Evolutionary conservation across 768 basidiomycete genomes (phyloP).

Genomic region (Artomyces pyxidatus): DNA sequence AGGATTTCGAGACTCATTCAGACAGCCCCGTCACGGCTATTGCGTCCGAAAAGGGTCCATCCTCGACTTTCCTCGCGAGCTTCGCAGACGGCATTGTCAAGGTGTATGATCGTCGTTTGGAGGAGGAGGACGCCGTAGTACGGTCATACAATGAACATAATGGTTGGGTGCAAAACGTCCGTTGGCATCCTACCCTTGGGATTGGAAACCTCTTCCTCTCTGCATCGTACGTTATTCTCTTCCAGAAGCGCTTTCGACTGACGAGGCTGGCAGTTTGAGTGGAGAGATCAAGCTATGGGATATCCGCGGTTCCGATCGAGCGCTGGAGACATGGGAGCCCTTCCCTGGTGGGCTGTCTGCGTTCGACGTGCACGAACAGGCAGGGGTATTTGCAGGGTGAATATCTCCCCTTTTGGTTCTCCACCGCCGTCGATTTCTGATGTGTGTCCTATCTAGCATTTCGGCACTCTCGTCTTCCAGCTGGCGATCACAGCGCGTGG

Average conservation of each 20-base stretch:
- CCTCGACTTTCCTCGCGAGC: slow-evolving; percentile 78
- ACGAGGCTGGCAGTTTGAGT: slow-evolving; percentile 49
- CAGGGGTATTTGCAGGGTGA: slow-evolving; percentile 81
- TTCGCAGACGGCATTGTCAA: slow-evolving; percentile 90
- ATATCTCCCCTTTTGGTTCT: slow-evolving; percentile 21
- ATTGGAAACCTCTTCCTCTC: slow-evolving; percentile 67
- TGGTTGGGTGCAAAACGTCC: slow-evolving; percentile 87
- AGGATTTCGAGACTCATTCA: slow-evolving; percentile 88
- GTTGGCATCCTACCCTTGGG: slow-evolving; percentile 75
- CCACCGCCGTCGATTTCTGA: background rate
- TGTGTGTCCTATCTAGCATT: slow-evolving; percentile 8
- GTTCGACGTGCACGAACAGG: slow-evolving; percentile 80
- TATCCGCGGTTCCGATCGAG: slow-evolving; percentile 52
- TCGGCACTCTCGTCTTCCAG: slow-evolving; percentile 51
- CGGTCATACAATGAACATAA: slow-evolving; percentile 66
- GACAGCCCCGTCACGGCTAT: slow-evolving; percentile 87
- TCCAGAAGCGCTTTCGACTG: background rate
- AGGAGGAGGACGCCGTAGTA: slow-evolving; percentile 77
- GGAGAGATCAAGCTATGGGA: slow-evolving; percentile 94
- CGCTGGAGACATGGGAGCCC: slow-evolving; percentile 54
- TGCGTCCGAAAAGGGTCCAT: slow-evolving; percentile 64
- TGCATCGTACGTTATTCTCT: slow-evolving; percentile 55
- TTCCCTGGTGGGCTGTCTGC: slow-evolving; percentile 69
- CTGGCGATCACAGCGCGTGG: slow-evolving; percentile 60
- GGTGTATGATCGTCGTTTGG: slow-evolving; percentile 86